Evolutionary conservation across 805 yeast genomes (phyloP).

Genomic region (Suhomyces tanzawaensis): DNA sequence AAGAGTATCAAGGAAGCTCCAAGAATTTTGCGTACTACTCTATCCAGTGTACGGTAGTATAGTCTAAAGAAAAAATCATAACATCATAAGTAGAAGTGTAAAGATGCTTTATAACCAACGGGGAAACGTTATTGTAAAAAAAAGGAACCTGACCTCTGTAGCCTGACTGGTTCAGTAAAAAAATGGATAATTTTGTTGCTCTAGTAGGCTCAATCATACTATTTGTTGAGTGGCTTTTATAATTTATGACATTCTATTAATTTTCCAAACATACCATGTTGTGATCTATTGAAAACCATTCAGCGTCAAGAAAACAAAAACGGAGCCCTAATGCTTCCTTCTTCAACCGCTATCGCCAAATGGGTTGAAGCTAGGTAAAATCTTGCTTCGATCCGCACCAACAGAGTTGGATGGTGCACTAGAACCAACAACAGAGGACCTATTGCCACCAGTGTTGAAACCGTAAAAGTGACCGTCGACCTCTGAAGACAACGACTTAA

Average conservation of each 20-base stretch:
- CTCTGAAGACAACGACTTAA: conserved; percentile 44
- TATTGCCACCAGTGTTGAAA: conserved; percentile 19
- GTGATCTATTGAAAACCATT: background rate
- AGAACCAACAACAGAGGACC: background rate
- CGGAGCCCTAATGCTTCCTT: too few species aligned
- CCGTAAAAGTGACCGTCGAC: conserved; percentile 42
- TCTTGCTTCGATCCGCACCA: conserved; percentile 9
- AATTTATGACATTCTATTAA: conserved; percentile 2
- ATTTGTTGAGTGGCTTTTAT: background rate
- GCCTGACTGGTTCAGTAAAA: too few species aligned
- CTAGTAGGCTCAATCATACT: background rate
- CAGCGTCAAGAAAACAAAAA: too few species aligned
- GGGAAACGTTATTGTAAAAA: too few species aligned
- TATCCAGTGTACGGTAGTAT: too few species aligned
- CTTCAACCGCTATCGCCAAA: conserved; percentile 19
- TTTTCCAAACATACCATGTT: conserved; percentile 3
- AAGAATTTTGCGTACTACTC: too few species aligned
- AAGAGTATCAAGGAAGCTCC: too few species aligned
- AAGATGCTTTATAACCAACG: too few species aligned
- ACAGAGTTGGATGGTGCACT: background rate
- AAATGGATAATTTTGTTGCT: too few species aligned
- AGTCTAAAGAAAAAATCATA: background rate
- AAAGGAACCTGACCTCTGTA: too few species aligned
- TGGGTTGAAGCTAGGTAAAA: conserved; percentile 26
- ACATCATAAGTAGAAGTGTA: background rate